Percentiles rank a stretch among this genome's conserved stretches.
phyloP scores from a whole-genome alignment of 495 filamentous ascomycete genomes.

The Penicillium cosmopolitanum region DNA sequence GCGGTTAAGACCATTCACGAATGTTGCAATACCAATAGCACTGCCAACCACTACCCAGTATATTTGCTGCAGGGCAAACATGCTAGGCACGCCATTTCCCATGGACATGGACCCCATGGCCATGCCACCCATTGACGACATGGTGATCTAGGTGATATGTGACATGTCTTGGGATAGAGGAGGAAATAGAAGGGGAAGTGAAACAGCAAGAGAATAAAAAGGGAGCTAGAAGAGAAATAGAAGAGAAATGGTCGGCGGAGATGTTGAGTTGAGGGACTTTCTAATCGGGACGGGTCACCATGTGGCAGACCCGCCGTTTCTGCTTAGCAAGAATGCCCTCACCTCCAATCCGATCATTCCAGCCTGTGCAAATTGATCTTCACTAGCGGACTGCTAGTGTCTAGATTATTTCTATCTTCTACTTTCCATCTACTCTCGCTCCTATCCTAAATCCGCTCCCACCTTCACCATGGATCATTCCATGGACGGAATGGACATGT shows the following conservation, averaged over 20 bases:
- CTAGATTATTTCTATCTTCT: not conserved
- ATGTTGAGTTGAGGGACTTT: no score
- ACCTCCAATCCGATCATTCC: not conserved
- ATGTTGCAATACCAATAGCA: conserved; percentile 34
- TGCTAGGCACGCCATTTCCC: conserved; percentile 48
- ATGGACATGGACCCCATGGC: conserved; percentile 50
- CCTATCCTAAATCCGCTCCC: not conserved
- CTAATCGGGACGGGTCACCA: no score
- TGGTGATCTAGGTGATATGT: conserved; percentile 12
- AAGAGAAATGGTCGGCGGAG: no score
- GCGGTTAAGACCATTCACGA: not conserved
- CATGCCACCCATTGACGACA: conserved; percentile 37
- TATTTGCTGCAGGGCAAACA: conserved; percentile 52
- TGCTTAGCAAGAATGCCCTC: not conserved
- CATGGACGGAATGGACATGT: conserved; percentile 15
- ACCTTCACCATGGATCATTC: not conserved
- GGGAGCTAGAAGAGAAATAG: no score
- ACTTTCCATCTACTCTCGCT: not conserved
- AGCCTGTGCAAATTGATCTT: not conserved
- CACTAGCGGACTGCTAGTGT: not conserved
- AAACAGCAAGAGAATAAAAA: no score
- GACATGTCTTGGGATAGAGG: no score
- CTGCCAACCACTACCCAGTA: conserved; percentile 67
- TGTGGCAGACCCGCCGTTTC: not conserved
- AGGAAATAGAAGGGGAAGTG: no score